Evolutionary conservation across 1,284 basidiomycete genomes (phyloP).

Genomic region (Melampsora americana): DNA sequence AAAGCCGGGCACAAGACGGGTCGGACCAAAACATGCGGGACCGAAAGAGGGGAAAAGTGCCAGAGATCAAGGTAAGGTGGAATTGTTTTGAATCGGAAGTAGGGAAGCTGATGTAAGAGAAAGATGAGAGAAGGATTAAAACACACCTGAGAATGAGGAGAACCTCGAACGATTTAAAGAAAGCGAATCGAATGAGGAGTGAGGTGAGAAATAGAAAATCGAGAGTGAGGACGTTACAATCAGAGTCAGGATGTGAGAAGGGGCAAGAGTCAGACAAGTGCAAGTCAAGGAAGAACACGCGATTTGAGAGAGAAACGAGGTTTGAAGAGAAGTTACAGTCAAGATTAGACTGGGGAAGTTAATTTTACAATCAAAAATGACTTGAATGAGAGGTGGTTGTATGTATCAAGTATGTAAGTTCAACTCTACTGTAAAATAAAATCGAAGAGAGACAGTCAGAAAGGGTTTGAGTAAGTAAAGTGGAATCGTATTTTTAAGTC

Average conservation of each 20-base stretch:
- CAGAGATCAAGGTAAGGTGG: constrained; percentile 5
- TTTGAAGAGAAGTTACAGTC: neutral
- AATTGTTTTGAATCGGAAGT: constrained; percentile 6
- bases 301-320: neutral
- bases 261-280: neutral
- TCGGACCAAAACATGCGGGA: neutral
- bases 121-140: neutral
- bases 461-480: no score
- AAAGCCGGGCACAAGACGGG: neutral
- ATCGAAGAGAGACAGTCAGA: no score
- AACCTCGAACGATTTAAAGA: neutral
- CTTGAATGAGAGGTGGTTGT: no score
- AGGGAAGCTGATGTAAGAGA: neutral
- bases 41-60: no score
- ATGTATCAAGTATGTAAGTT: no score
- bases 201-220: no score
- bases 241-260: neutral
- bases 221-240: neutral
- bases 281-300: neutral
- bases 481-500: no score
- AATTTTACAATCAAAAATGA: no score
- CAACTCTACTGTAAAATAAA: no score
- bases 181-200: constrained; percentile 5
- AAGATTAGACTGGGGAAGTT: neutral
- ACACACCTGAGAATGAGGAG: neutral